phyloP scores from a whole-genome alignment of 495 filamentous ascomycete genomes.

The Chaetomidium leptoderma region DNA sequence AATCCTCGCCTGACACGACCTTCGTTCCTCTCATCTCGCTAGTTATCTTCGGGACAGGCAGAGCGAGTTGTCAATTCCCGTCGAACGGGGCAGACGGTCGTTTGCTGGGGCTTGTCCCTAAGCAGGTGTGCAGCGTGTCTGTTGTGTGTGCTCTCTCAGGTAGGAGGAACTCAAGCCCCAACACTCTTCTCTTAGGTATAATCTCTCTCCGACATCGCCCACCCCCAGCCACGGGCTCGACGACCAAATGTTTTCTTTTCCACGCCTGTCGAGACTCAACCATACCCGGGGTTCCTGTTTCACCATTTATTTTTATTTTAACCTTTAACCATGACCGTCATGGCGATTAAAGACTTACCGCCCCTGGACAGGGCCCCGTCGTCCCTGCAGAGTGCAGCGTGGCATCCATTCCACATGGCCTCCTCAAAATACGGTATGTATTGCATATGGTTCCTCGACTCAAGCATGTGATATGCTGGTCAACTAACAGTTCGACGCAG shows the following conservation, averaged over 20 bases:
- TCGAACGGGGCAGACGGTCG: background rate
- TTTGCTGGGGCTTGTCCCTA: background rate
- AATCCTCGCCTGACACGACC: constrained; percentile 16
- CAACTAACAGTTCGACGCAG: constrained; percentile 13
- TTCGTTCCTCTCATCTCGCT: background rate
- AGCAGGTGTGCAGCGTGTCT: no score
- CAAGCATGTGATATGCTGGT: no score
- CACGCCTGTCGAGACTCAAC: background rate
- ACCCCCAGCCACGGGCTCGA: background rate
- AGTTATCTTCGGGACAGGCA: background rate
- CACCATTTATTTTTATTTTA: background rate
- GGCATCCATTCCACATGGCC: constrained; percentile 8
- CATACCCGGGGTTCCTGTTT: no score
- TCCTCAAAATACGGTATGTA: constrained; percentile 5
- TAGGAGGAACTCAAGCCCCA: no score
- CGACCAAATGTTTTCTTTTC: background rate
- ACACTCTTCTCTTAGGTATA: background rate
- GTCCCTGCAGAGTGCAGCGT: no score
- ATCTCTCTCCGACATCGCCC: no score
- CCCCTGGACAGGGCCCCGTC: background rate
- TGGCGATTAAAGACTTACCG: background rate
- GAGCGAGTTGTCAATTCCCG: background rate
- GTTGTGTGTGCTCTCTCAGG: background rate
- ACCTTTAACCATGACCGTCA: background rate
- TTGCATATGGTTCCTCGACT: background rate